These are phyloP conservation scores for Mycena belliarum DNA, from an alignment of 768 basidiomycete genomes.

Conservation along the genomic window DNA sequence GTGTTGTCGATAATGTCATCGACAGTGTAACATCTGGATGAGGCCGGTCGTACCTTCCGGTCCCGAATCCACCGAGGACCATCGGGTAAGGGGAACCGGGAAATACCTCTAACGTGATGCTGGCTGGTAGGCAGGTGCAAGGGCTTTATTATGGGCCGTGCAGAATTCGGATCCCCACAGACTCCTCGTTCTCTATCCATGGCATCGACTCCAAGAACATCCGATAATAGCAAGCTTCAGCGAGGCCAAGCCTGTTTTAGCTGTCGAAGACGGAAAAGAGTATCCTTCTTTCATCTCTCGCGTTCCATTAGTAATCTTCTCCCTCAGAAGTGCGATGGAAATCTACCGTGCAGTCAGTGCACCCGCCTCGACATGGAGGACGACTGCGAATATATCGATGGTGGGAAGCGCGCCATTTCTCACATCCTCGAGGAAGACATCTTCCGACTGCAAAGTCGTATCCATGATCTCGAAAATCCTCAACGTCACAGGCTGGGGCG, in stretches of 20 bases:
- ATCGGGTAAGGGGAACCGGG: background rate
- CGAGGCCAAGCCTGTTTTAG: slow-evolving; percentile 14
- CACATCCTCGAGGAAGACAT: slow-evolving; percentile 8
- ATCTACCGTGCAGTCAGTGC: slow-evolving; percentile 11
- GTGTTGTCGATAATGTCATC: too few relatives aligned
- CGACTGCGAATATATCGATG: slow-evolving; percentile 10
- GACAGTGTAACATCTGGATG: background rate
- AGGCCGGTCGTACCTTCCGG: background rate
- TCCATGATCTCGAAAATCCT: slow-evolving; percentile 5
- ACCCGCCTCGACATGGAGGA: slow-evolving; percentile 7
- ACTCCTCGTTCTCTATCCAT: background rate
- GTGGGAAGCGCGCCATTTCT: background rate
- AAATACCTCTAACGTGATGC: background rate
- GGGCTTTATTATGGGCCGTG: background rate
- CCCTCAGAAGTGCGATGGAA: slow-evolving; percentile 8
- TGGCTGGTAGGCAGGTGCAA: background rate
- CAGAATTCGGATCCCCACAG: background rate
- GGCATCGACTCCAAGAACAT: background rate
- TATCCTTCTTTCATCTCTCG: background rate
- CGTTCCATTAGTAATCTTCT: background rate
- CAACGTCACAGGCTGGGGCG: background rate
- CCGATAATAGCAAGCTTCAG: slow-evolving; percentile 7
- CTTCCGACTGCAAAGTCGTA: background rate
- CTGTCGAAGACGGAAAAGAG: slow-evolving; percentile 8
- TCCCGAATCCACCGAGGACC: slow-evolving; percentile 1